Percentiles rank a stretch among this genome's conserved stretches.
Evolutionary conservation across 257 asterid genomes (phyloP).

Genomic region (Rehmannia glutinosa): DNA sequence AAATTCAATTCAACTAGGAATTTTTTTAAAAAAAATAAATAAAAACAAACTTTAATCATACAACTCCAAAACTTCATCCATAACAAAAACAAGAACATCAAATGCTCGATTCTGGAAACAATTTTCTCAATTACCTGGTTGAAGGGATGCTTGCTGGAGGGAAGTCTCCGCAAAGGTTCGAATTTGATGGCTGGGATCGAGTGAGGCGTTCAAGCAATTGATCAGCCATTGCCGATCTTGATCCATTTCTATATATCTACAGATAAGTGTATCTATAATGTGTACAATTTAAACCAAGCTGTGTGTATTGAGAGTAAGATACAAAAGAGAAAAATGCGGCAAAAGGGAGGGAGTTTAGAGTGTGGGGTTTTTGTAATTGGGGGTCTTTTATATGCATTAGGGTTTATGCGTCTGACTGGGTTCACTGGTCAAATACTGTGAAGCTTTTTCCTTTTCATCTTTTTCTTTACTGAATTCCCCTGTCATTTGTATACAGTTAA

Average conservation of each 20-base stretch:
- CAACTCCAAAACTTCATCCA: not conserved
- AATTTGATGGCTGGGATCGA: constrained; percentile 72
- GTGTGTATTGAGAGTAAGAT: constrained; percentile 8
- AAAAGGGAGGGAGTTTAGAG: constrained; percentile 50
- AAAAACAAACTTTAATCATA: not conserved
- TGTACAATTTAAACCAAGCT: not conserved
- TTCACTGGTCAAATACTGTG: not conserved
- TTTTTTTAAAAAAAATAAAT: not conserved
- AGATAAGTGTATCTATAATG: not conserved
- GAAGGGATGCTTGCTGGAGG: constrained; percentile 87
- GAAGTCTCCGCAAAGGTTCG: constrained; percentile 90
- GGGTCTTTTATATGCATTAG: constrained; percentile 40
- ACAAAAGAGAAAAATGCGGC: constrained; percentile 17
- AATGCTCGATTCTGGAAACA: not conserved
- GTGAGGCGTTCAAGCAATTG: constrained; percentile 85
- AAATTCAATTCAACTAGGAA: not conserved
- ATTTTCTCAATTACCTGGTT: constrained; percentile 46
- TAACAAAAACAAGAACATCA: not conserved
- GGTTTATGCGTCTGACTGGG: constrained; percentile 22
- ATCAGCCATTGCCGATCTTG: constrained; percentile 79
- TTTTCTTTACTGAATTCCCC: not conserved
- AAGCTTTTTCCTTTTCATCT: not conserved
- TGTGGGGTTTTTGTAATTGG: constrained; percentile 30
- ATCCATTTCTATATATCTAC: constrained; percentile 36
- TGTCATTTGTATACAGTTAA: no score